Evolutionary conservation across 2,329 filamentous ascomycete species (phyloP).

Genomic region (Akanthomyces uredinophilus): DNA sequence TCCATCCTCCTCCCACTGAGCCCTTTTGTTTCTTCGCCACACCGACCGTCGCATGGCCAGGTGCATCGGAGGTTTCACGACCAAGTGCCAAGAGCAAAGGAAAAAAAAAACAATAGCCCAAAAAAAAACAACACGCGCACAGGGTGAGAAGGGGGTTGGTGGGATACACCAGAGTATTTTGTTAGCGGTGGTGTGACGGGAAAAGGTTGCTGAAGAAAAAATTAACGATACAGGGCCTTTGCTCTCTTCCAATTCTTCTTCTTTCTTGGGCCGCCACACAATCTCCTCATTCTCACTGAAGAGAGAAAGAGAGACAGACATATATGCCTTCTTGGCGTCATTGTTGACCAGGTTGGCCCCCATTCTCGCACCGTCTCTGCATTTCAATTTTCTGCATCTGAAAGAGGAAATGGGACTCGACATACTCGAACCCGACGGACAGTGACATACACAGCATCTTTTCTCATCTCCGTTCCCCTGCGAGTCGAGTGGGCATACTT

Average conservation of each 20-base stretch:
- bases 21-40: background rate
- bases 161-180: constrained; percentile 9
- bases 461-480: background rate
- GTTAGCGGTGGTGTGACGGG: constrained; percentile 6
- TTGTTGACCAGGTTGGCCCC: background rate
- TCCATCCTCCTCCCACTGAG: too few species aligned
- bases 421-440: constrained; percentile 7
- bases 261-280: background rate
- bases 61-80: background rate
- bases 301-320: background rate
- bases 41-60: constrained; percentile 7
- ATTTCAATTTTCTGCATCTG: too few species aligned
- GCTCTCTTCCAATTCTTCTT: background rate
- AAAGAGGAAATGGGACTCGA: constrained; percentile 6
- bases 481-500: background rate
- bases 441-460: background rate
- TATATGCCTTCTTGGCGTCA: background rate
- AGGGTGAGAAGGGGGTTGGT: background rate
- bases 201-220: background rate
- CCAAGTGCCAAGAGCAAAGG: background rate
- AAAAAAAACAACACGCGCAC: background rate
- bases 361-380: background rate
- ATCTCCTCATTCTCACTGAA: background rate
- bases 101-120: background rate
- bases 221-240: background rate